phyloP scores from a whole-genome alignment of 345 rosid species.

The Salix dunnii region DNA sequence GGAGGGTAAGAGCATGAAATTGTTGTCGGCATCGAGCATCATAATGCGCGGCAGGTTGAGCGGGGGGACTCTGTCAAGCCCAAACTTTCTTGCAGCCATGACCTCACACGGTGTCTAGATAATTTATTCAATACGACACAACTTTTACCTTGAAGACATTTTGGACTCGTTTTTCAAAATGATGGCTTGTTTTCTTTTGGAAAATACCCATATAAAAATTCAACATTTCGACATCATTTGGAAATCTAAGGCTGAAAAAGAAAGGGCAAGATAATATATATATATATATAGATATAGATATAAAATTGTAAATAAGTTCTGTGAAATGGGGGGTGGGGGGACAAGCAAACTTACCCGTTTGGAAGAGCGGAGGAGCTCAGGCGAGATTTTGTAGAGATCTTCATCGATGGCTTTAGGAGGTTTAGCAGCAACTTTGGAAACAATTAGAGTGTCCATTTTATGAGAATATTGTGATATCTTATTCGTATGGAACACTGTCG shows the following conservation, averaged over 20 bases:
- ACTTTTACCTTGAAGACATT: not conserved
- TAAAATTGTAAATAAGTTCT: too few species aligned
- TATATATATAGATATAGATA: too few species aligned
- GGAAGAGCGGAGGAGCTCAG: conserved; percentile 56
- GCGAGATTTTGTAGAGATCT: conserved; percentile 88
- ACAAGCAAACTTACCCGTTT: conserved; percentile 12
- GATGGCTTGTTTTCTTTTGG: not conserved
- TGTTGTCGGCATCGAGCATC: not conserved
- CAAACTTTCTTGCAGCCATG: not conserved
- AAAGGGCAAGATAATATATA: too few species aligned
- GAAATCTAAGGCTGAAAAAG: not conserved
- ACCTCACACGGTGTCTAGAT: not conserved
- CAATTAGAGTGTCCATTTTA: not conserved
- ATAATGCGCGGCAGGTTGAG: not conserved
- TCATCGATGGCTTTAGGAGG: conserved; percentile 72
- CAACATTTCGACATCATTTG: not conserved
- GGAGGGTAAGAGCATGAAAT: not conserved
- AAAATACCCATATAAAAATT: not conserved
- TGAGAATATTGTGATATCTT: not conserved
- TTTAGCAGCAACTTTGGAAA: conserved; percentile 5
- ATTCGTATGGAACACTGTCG: not conserved
- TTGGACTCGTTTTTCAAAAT: not conserved
- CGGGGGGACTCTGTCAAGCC: not conserved
- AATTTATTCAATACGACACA: not conserved
- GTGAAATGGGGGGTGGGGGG: too few species aligned